Evolutionary conservation across 2,329 filamentous ascomycete genomes (phyloP), one percentile per base, ranked within the genome.

Genomic region (Diaporthe caulivora): DNA sequence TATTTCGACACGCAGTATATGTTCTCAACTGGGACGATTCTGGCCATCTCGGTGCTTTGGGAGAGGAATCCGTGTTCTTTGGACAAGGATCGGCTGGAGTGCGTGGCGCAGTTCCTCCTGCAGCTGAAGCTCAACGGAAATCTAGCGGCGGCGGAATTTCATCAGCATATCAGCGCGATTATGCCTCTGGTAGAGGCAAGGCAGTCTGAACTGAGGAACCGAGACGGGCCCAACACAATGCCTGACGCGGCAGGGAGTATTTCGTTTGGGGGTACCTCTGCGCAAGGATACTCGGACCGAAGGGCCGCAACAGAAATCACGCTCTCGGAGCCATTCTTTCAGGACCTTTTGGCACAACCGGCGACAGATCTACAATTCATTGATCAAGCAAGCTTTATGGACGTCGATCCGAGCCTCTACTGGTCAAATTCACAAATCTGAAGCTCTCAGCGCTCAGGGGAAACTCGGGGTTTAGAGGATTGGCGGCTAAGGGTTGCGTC

Each of bases 1-100:
- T 62, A 62, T 21, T 62, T 62, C 37, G 57, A 62, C 37, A 62
- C 58, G 17, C 58, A 62, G 15, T 62, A 62, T 18, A 62, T 47
- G 58, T 47, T 62, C 58, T 47, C 58, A 17, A 62, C 58, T 1
- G 58, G 24, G 2, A 62, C 58, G 7, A 62, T 47, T 8, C 24
- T 62, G 4, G 58, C 58, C 26, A 62, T 62, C 26, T 62, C 58
- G 17, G 58, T 62, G 2, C 58, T 62, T 2, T 62, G 58, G 58
- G 24, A 62, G 18, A 47, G 58, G 58, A 42, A 31, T 17, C 15
- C 40, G 6, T 64, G 58, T 49, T 64, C 58, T 4, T n/a, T 31
- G 58, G 58, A 64, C 4, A 64, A 26, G n/a, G 58, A 64, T 26
- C 10, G 40, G n/a, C 26, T 64, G 42, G 58, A 47, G 10, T 49